Percentiles rank a stretch among this genome's conserved stretches.
Conservation (phyloP, 495 filamentous ascomycete species). For the Penicillium chermesinum region DNA sequence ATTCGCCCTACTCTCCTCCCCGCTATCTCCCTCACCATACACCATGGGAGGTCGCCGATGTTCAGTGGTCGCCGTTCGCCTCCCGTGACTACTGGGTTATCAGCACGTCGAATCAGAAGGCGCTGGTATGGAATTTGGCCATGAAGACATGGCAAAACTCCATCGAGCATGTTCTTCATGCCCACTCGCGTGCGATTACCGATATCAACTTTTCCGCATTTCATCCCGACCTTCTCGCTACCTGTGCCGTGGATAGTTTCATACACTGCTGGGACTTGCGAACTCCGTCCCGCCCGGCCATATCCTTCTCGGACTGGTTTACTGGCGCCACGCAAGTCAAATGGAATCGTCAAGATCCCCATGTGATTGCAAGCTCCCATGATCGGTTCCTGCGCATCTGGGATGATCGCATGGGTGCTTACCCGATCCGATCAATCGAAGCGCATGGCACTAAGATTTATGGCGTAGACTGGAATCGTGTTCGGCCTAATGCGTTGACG, state of each 20-base stretch:
- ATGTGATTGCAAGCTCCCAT: constrained; percentile 86
- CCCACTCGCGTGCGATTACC: constrained; percentile 84
- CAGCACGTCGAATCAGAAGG: constrained; percentile 91
- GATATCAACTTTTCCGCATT: constrained; percentile 97
- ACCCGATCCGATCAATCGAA: constrained; percentile 73
- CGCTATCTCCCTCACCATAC: constrained; percentile 80
- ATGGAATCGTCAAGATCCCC: constrained; percentile 80
- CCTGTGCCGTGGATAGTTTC: constrained; percentile 89
- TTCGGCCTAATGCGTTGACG: constrained; percentile 60
- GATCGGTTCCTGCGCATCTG: constrained; percentile 82
- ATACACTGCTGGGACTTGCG: constrained; percentile 92
- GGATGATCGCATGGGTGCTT: constrained; percentile 79
- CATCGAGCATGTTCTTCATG: constrained; percentile 86
- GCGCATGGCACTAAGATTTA: constrained; percentile 97
- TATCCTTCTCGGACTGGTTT: constrained; percentile 90
- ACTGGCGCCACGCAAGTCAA: constrained; percentile 95
- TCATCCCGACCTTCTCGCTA: constrained; percentile 82
- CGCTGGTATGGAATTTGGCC: constrained; percentile 89
- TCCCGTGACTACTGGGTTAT: constrained; percentile 87
- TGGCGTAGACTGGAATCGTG: constrained; percentile 90
- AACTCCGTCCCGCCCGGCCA: constrained; percentile 62
- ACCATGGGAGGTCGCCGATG: constrained; percentile 95
- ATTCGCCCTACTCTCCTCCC: constrained; percentile 84
- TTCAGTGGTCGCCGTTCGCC: constrained; percentile 95
- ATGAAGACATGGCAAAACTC: constrained; percentile 66